Percentiles rank a stretch among this genome's conserved stretches.
Conservation (phyloP, 192 early-diverging fungal species). For the Coemansia umbellata region DNA sequence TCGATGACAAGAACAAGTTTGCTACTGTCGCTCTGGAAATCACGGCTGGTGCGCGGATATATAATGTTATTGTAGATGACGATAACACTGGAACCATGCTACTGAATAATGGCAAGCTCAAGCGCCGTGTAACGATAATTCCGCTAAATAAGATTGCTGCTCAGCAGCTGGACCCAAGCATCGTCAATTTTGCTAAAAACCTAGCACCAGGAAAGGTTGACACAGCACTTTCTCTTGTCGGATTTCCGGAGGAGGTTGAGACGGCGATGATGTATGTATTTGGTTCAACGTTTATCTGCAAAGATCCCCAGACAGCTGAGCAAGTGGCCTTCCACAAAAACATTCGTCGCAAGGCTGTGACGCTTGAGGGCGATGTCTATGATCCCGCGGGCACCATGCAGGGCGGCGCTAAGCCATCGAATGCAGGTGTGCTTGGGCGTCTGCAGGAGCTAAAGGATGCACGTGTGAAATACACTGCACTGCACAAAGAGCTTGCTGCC, state of each 20-base stretch:
- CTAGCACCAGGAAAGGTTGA: slow-evolving; percentile 87
- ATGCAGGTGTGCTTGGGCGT: slow-evolving; percentile 68
- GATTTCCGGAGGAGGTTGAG: slow-evolving; percentile 74
- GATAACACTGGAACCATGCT: slow-evolving; percentile 80
- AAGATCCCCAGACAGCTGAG: slow-evolving; percentile 80
- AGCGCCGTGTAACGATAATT: slow-evolving; percentile 82
- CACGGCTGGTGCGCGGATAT: slow-evolving; percentile 89
- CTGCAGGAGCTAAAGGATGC: slow-evolving; percentile 71
- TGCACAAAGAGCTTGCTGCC: slow-evolving; percentile 50
- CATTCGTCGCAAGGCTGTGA: slow-evolving; percentile 87
- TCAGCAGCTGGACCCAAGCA: slow-evolving; percentile 31
- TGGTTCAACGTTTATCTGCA: slow-evolving; percentile 86
- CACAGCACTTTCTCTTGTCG: slow-evolving; percentile 79
- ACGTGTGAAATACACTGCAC: slow-evolving; percentile 48
- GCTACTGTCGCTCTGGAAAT: slow-evolving; percentile 85
- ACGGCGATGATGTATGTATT: slow-evolving; percentile 91
- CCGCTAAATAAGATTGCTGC: slow-evolving; percentile 92
- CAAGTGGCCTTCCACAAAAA: slow-evolving; percentile 82
- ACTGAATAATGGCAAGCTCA: slow-evolving; percentile 71
- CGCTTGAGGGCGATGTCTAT: slow-evolving; percentile 94
- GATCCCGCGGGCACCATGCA: slow-evolving; percentile 91
- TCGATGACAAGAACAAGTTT: slow-evolving; percentile 65
- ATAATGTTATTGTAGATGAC: slow-evolving; percentile 92
- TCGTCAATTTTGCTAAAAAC: slow-evolving; percentile 64
- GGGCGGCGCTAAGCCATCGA: slow-evolving; percentile 80